Percentiles rank a stretch among this genome's conserved stretches.
Evolutionary conservation across 2,329 filamentous ascomycete genomes (phyloP).

Genomic region (Trichoderma atroviride): DNA sequence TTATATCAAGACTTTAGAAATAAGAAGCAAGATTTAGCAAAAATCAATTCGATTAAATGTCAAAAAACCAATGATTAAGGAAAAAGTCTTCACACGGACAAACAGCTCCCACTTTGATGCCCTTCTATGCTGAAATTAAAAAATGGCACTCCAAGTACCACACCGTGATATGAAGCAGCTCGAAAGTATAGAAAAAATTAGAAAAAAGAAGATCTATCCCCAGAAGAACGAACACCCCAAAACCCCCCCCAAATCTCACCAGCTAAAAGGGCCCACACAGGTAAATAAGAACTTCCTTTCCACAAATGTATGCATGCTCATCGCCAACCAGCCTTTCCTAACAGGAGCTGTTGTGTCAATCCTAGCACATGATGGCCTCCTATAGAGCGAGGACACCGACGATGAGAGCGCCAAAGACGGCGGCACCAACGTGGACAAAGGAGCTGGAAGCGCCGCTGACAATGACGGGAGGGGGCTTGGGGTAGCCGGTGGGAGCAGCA

Average conservation of each 20-base stretch:
- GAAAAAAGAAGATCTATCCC: not conserved
- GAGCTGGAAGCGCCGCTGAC: conserved; percentile 29
- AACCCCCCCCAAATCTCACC: not conserved
- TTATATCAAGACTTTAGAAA: not conserved
- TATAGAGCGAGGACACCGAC: conserved; percentile 39
- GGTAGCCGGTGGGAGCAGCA: not conserved
- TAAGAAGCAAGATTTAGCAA: not conserved
- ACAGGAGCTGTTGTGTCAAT: not conserved
- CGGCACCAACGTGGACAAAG: conserved; percentile 31
- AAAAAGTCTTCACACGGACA: conserved; percentile 9
- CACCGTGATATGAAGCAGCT: not conserved
- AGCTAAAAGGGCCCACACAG: not conserved
- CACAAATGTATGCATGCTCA: not conserved
- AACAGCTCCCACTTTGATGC: conserved; percentile 9
- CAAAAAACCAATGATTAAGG: not conserved
- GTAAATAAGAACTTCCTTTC: not conserved
- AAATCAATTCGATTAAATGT: not conserved
- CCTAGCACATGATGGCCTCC: not conserved
- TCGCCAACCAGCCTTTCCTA: not conserved
- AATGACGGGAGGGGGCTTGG: conserved; percentile 25
- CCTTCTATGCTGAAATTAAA: conserved; percentile 25
- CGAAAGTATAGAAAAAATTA: not conserved
- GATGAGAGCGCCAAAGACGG: conserved; percentile 36
- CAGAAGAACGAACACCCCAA: conserved; percentile 17
- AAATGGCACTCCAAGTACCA: conserved; percentile 1